Percentiles rank a stretch among this genome's conserved stretches.
Evolutionary conservation across 805 yeast species (phyloP).

Genomic region (Ogataea thermomethanolica): DNA sequence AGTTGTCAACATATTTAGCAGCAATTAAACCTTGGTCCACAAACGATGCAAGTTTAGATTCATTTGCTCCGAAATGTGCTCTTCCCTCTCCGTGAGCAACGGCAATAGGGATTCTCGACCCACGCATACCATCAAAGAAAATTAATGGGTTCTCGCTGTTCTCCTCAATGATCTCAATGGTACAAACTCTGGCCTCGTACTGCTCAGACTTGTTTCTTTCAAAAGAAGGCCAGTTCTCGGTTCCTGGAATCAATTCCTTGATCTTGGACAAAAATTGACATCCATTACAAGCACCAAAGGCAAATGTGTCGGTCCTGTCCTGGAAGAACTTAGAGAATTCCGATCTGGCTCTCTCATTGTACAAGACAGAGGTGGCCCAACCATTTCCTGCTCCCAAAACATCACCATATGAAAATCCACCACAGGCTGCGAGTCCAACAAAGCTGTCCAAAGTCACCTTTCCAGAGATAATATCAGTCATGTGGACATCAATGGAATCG

Average conservation of each 20-base stretch:
- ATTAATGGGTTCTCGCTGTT: constrained; percentile 51
- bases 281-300: constrained; percentile 98
- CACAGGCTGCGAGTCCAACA: constrained; percentile 96
- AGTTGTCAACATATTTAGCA: constrained; percentile 84
- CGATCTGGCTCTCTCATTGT: constrained; percentile 68
- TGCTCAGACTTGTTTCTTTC: constrained; percentile 91
- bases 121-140: constrained; percentile 85
- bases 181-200: constrained; percentile 90
- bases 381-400: constrained; percentile 98
- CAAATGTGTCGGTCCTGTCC: constrained; percentile 86
- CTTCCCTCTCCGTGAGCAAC: constrained; percentile 99
- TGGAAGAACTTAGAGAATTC: constrained; percentile 82
- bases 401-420: constrained; percentile 98
- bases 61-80: constrained; percentile 58
- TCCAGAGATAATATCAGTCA: constrained; percentile 85
- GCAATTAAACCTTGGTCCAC: constrained; percentile 53
- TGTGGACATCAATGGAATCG: constrained; percentile 90
- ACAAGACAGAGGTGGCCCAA: constrained; percentile 96
- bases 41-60: constrained; percentile 46
- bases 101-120: constrained; percentile 92
- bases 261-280: constrained; percentile 93
- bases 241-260: constrained; percentile 84
- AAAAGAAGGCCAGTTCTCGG: constrained; percentile 93
- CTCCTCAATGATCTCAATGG: constrained; percentile 71
- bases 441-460: constrained; percentile 70